Base-by-base conservation (phyloP, 768 basidiomycete species). In the Phlebiopsis gigantea region DNA sequence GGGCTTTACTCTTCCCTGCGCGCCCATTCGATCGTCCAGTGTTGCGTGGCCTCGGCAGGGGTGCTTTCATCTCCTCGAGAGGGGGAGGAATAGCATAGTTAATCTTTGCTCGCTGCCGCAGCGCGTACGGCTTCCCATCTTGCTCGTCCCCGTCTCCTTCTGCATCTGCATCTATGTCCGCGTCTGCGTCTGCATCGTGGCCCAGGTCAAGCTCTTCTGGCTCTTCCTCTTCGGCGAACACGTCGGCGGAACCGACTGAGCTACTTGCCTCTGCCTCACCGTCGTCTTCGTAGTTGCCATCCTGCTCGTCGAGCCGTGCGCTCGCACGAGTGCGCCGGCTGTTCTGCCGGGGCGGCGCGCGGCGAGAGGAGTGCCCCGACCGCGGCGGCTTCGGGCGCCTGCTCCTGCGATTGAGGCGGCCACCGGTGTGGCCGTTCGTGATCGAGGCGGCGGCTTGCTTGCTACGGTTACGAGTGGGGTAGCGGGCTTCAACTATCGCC, bases 1-100 rank as follows among this genome's bases (percentile, higher is more conserved):
- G 79, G 9, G 77, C 78, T 60, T 79, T 77, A 45, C 73, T 74
- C 25, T 70, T 72, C 62, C 59, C 49, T 62, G 64, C 28, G 62
- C 69, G 44, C 63, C 70, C 58, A 41, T 52, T 50, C 71, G 77
- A 58, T 21, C 74, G 69, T 53, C 59, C 64, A 5, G 50, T 57
- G 7, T 62, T 42, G 25, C 65, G 62, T 9, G 62, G 64, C 57
- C 74, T 76, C 28, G 73, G 75, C 0, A 81, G 79, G 43, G 76
- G 77, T 1, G 68, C 64, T 22, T 61, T 71, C 68, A 88, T 72
- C 31, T 91, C 88, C 49, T 93, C 90, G 15, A 93, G 72, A 0
- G 90, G 87, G 0, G 90, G 90, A 1, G 87, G 88, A 21, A 91
- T 87, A 12, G 85, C 85, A 56, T 93, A 93, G 65, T 92, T 90